A percentile compares a stretch with the other conserved stretches of the same genome.
phyloP scores from a whole-genome alignment of 2,329 filamentous ascomycete genomes.

The Colletotrichum simmondsii region DNA sequence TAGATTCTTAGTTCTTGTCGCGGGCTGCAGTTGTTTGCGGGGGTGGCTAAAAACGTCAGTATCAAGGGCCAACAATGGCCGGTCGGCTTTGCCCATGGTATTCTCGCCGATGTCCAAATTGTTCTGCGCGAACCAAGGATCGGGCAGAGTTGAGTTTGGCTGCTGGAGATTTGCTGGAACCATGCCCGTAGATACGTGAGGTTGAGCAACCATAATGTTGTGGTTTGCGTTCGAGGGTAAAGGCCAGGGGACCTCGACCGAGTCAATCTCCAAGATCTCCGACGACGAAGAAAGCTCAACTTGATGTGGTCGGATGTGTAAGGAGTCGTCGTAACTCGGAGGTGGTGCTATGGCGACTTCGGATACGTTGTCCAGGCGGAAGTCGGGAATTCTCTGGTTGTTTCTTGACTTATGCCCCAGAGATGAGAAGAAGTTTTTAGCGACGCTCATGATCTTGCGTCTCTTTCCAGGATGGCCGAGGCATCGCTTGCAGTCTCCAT shows the following conservation, averaged over 20 bases:
- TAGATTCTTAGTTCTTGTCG: conserved; percentile 53
- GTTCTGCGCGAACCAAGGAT: conserved; percentile 22
- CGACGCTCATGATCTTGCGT: conserved; percentile 62
- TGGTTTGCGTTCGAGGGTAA: neutral
- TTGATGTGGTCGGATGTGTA: conserved; percentile 45
- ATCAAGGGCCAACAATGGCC: conserved; percentile 52
- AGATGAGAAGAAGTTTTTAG: conserved; percentile 64
- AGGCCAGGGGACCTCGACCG: conserved; percentile 50
- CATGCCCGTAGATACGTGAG: neutral
- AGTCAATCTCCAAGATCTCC: conserved; percentile 65
- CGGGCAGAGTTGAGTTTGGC: conserved; percentile 14
- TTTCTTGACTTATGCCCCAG: conserved; percentile 60
- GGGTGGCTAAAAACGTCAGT: conserved; percentile 48
- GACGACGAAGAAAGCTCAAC: conserved; percentile 60
- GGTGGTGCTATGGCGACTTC: conserved; percentile 48
- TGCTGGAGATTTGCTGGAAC: neutral
- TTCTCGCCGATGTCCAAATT: conserved; percentile 34
- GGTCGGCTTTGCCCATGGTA: conserved; percentile 35
- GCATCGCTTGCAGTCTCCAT: conserved; percentile 61
- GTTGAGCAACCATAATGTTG: neutral
- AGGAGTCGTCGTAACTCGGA: conserved; percentile 59
- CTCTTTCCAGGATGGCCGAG: conserved; percentile 62
- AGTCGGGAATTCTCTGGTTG: conserved; percentile 39
- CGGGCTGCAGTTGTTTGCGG: conserved; percentile 38
- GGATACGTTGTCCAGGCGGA: conserved; percentile 44